A percentile compares a stretch with the other conserved stretches of the same genome.
These are phyloP conservation scores for Ensete ventricosum DNA, from an alignment of 176 grass and related monocot species.

Conservation along the genomic window DNA sequence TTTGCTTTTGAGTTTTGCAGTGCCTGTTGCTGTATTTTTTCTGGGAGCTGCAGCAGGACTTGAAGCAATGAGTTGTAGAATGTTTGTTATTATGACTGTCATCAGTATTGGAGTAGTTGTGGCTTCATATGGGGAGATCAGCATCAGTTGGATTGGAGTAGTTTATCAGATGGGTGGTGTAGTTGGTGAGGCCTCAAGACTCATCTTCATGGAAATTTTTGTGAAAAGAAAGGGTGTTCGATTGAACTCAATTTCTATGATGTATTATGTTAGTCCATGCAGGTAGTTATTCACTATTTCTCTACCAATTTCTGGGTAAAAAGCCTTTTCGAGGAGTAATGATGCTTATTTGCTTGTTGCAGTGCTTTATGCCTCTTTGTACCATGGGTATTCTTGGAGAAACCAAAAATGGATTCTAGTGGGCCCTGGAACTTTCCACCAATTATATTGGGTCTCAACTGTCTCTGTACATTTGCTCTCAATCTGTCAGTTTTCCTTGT, in stretches of 20 bases:
- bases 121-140: slow-evolving; percentile 93
- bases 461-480: slow-evolving; percentile 86
- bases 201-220: slow-evolving; percentile 97
- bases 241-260: slow-evolving; percentile 92
- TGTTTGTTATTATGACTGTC: slow-evolving; percentile 92
- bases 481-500: slow-evolving; percentile 98
- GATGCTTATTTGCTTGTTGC: slow-evolving; percentile 20
- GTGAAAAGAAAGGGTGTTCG: slow-evolving; percentile 94
- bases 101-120: slow-evolving; percentile 89
- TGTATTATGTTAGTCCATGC: slow-evolving; percentile 99
- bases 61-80: slow-evolving; percentile 82
- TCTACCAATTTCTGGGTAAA: slow-evolving; percentile 6
- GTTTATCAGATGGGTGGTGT: slow-evolving; percentile 99
- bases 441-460: slow-evolving; percentile 77
- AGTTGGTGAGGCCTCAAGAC: slow-evolving; percentile 80
- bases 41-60: slow-evolving; percentile 76
- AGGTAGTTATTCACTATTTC: slow-evolving; percentile 36
- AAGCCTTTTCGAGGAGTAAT: neutral
- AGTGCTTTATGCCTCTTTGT: slow-evolving; percentile 93
- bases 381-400: slow-evolving; percentile 97
- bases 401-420: slow-evolving; percentile 94
- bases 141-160: slow-evolving; percentile 84
- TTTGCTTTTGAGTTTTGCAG: slow-evolving; percentile 30
- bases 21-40: slow-evolving; percentile 98
- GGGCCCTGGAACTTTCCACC: slow-evolving; percentile 78